phyloP scores from a whole-genome alignment of 129 eudicot genomes.

The Apium graveolens region DNA sequence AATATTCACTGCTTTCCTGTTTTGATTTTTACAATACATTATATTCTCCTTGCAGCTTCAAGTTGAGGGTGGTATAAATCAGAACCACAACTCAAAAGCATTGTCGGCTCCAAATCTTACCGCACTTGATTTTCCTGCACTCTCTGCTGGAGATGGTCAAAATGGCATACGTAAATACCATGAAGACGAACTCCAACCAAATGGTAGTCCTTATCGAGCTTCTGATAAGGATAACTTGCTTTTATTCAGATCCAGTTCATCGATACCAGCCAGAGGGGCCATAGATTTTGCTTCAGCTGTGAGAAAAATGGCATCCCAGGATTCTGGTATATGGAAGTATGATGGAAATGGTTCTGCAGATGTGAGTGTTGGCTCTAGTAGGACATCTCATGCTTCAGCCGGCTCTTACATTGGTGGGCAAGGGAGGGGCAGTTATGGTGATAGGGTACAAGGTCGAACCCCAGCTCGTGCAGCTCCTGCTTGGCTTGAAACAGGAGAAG shows the following conservation, averaged over 20 bases:
- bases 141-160: constrained; percentile 5
- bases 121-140: constrained; percentile 8
- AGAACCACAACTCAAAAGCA: constrained; percentile 3
- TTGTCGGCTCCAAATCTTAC: constrained; percentile 4
- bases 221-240: constrained; percentile 48
- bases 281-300: constrained; percentile 92
- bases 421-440: constrained; percentile 45
- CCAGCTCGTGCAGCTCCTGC: constrained; percentile 61
- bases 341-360: constrained; percentile 56
- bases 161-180: constrained; percentile 32
- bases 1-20: not conserved
- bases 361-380: constrained; percentile 61
- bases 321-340: constrained; percentile 68
- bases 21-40: not conserved
- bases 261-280: constrained; percentile 57
- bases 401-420: constrained; percentile 56
- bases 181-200: constrained; percentile 46
- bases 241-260: constrained; percentile 44
- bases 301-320: constrained; percentile 71
- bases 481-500: constrained; percentile 94
- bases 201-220: constrained; percentile 42
- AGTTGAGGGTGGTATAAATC: constrained; percentile 5
- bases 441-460: constrained; percentile 50
- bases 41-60: not conserved
- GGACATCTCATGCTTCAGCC: constrained; percentile 58